Evolutionary conservation across 1,284 basidiomycete species (phyloP).

Genomic region (Leccinum pseudoinsigne): DNA sequence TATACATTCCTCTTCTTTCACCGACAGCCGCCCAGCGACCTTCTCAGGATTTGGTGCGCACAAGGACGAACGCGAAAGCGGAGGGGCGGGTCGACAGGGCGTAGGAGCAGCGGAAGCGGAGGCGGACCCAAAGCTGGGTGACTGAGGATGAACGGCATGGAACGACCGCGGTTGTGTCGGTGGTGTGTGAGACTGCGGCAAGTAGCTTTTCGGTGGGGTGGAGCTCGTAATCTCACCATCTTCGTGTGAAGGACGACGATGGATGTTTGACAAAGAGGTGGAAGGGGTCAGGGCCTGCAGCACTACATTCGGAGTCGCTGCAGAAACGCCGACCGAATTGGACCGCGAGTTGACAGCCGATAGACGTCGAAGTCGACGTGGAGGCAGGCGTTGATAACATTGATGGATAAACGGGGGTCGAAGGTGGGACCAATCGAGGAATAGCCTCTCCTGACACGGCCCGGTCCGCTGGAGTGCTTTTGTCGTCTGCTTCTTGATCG

Average conservation of each 20-base stretch:
- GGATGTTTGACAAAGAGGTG: constrained; percentile 13
- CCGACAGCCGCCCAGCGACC: too few species aligned
- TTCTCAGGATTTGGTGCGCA: constrained; percentile 1
- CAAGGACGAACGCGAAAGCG: constrained; percentile 27
- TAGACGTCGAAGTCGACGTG: constrained; percentile 26
- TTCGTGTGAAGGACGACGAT: constrained; percentile 41
- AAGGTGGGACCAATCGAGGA: neutral
- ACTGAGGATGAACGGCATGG: constrained; percentile 27
- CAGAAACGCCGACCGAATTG: constrained; percentile 25
- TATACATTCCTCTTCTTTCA: too few species aligned
- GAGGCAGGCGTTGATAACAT: constrained; percentile 13
- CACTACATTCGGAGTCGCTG: constrained; percentile 4
- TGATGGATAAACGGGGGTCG: constrained; percentile 9
- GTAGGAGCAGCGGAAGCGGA: constrained; percentile 24
- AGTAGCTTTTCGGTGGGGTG: constrained; percentile 36
- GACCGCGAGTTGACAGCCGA: constrained; percentile 30
- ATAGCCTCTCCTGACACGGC: neutral
- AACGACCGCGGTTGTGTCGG: constrained; percentile 51
- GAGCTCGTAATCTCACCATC: constrained; percentile 44
- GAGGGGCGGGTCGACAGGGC: constrained; percentile 30
- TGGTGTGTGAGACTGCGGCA: constrained; percentile 40
- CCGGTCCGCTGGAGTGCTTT: constrained; percentile 14
- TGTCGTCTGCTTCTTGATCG: constrained; percentile 20
- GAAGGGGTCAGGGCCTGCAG: neutral
- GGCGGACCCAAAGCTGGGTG: constrained; percentile 28